Percentiles rank a stretch among this genome's conserved stretches.
phyloP scores from a whole-genome alignment of 2,329 filamentous ascomycete species.

The Gnomoniopsis smithogilvyi region DNA sequence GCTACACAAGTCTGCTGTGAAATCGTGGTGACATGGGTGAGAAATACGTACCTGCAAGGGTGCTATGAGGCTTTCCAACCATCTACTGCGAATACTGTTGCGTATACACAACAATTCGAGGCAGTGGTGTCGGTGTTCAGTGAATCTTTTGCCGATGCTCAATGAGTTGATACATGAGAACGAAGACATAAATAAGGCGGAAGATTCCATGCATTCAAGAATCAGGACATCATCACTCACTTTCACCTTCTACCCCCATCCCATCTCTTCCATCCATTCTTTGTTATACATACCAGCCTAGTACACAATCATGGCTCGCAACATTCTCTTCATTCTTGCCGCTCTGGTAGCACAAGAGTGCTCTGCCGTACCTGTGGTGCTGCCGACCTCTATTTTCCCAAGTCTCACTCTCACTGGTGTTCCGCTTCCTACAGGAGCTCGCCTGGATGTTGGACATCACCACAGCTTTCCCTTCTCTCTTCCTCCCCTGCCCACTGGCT shows the following conservation, averaged over 20 bases:
- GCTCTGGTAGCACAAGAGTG: constrained; percentile 11
- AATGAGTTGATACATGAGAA: background rate
- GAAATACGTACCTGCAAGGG: no score
- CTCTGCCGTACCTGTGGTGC: background rate
- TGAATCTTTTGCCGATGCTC: background rate
- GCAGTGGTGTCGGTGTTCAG: background rate
- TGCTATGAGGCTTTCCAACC: background rate
- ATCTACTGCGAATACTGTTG: no score
- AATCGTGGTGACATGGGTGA: background rate
- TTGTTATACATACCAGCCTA: background rate
- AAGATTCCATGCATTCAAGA: background rate
- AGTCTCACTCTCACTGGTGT: background rate
- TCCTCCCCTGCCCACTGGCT: background rate
- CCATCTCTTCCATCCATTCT: background rate
- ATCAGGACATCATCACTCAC: background rate
- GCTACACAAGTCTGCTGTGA: background rate
- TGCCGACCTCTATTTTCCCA: background rate
- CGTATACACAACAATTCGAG: background rate
- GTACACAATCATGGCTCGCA: background rate
- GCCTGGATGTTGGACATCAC: background rate
- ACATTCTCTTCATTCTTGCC: background rate
- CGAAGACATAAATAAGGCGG: background rate
- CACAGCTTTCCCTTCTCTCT: background rate
- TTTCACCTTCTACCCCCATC: background rate
- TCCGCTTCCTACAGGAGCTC: background rate